Base-by-base conservation (phyloP, 2,329 filamentous ascomycete genomes). In the Paecilomyces fulvus region DNA sequence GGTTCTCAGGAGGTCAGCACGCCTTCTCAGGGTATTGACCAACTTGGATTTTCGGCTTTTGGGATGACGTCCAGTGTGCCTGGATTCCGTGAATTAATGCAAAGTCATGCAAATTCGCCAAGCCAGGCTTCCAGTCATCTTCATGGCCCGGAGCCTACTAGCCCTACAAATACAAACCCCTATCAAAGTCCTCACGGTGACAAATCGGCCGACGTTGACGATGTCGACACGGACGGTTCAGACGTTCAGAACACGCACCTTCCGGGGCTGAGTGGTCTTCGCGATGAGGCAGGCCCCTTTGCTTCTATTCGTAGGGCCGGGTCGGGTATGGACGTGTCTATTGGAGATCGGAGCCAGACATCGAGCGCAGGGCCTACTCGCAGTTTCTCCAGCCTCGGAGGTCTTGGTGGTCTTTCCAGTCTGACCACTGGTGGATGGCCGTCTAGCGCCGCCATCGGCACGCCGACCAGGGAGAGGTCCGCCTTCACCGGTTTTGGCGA, bases 91-190 rank as follows among this genome's bases (percentile, higher is more conserved):
- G 81, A 84, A 61, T 71, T 82, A 60, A 76, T 82, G 65, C 76
- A 80, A 60, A 80, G 80, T 53, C 78, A 84, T 52, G 79, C 83
- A 37, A 80, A 84, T 55, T 77, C 80, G 52, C 73, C 80, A 71
- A 80, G 83, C 60, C 79, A 81, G 49, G 80, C 79, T 14, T 80
- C 81, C 10, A 76, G 74, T 53, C 70, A 77, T 54, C 71, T 75
- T 51, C 74, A 77, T 53, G 72, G 75, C 51, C 79, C 86, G 61
- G 89, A 90, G 57, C 87, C 89, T 0, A 83, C 90, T 67, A 97
- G 92, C 69, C 94, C 94, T 10, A 94, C 92, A 0, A 90, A 95
- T 66, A 97, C 94, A 2, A 99, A 99, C 68, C 94, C 94, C 1
- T 99, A 94, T 69, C 89, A 92, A 61, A 97, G 92, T 70, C 94